Conservation (phyloP, 495 filamentous ascomycete genomes). For the Bacidia rubella region DNA sequence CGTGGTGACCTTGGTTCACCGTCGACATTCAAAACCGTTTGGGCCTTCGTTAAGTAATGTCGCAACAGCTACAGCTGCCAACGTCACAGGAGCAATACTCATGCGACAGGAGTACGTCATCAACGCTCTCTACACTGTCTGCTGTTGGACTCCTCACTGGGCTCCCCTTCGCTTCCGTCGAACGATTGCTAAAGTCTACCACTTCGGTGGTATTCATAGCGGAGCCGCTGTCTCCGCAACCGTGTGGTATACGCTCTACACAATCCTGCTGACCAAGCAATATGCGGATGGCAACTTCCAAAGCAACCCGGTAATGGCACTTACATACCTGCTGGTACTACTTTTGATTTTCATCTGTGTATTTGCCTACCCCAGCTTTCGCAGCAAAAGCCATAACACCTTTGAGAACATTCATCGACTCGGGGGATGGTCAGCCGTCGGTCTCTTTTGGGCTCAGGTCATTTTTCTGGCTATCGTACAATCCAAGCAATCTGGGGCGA, state of each 20-base stretch:
- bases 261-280: constrained; percentile 36
- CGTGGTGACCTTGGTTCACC: constrained; percentile 24
- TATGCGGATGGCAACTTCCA: constrained; percentile 18
- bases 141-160: constrained; percentile 42
- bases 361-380: constrained; percentile 17
- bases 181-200: constrained; percentile 58
- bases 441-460: constrained; percentile 25
- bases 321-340: constrained; percentile 15
- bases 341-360: constrained; percentile 18
- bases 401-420: constrained; percentile 47
- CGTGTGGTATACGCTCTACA: constrained; percentile 54
- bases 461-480: constrained; percentile 19
- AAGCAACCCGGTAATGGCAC: constrained; percentile 11
- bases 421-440: constrained; percentile 37
- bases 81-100: constrained; percentile 40
- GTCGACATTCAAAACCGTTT: constrained; percentile 15
- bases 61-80: constrained; percentile 37
- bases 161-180: constrained; percentile 50
- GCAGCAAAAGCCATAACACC: constrained; percentile 32
- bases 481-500: constrained; percentile 17
- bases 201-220: constrained; percentile 65
- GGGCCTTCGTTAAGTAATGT: constrained; percentile 14
- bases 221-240: constrained; percentile 54
- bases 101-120: constrained; percentile 65
- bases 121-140: constrained; percentile 53